Evolutionary conservation across 2,329 filamentous ascomycete genomes (phyloP).

Genomic region (Alternaria conjuncta): DNA sequence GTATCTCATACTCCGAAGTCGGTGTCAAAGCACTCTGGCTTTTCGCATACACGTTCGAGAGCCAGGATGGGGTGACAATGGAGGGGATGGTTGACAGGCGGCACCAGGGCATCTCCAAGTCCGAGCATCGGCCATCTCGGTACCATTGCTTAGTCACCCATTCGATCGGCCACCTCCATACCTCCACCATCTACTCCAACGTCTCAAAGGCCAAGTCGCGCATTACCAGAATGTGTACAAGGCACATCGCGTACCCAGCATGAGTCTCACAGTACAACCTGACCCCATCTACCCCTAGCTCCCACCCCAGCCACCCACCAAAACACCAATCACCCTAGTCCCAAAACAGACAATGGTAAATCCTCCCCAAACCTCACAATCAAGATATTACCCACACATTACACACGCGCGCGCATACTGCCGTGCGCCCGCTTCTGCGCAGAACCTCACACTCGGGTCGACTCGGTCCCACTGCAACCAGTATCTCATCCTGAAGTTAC

Average conservation of each 20-base stretch:
- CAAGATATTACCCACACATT: not conserved
- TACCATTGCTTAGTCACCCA: constrained; percentile 7
- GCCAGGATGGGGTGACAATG: not conserved
- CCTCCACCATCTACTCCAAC: not conserved
- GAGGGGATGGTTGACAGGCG: not conserved
- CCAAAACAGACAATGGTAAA: constrained; percentile 13
- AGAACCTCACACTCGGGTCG: not conserved
- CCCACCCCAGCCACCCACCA: not conserved
- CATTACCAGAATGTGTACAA: not conserved
- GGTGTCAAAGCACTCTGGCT: not conserved
- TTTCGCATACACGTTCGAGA: not conserved
- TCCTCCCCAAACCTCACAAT: not conserved
- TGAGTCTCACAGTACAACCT: not conserved
- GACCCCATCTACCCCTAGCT: not conserved
- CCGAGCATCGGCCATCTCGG: constrained; percentile 15
- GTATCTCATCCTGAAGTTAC: not conserved
- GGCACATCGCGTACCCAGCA: not conserved
- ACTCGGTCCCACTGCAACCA: not conserved
- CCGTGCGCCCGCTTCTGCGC: not conserved
- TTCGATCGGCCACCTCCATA: not conserved
- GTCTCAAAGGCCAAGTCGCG: not conserved
- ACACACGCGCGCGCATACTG: not conserved
- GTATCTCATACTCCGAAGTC: not conserved
- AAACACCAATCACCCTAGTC: not conserved
- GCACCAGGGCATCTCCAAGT: not conserved